These are phyloP conservation scores for Rhodotorula sp. DNA, from an alignment of 1,284 basidiomycete genomes.

Conservation along the genomic window DNA sequence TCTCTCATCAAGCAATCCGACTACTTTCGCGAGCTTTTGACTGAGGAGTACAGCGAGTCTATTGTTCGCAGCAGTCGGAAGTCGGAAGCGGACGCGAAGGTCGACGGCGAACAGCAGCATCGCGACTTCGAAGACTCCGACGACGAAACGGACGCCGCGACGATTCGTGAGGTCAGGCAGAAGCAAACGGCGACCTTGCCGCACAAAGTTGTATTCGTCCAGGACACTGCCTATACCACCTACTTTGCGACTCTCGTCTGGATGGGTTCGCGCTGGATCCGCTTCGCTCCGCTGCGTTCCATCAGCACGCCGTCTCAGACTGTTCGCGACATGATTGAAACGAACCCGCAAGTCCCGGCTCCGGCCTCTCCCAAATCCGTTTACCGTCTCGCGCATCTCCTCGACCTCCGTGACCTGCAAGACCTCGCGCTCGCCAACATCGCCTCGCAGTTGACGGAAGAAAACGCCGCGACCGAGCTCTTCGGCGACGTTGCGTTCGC, in stretches of 20 bases:
- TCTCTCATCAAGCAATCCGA: background rate
- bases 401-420: constrained; percentile 2
- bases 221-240: too few relatives aligned
- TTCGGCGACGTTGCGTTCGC: background rate
- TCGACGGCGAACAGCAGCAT: too few relatives aligned
- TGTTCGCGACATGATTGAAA: background rate
- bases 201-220: too few relatives aligned
- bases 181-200: too few relatives aligned
- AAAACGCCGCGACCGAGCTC: constrained; percentile 13
- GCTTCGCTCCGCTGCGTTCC: background rate
- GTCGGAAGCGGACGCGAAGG: too few relatives aligned
- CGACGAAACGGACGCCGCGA: too few relatives aligned
- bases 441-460: background rate
- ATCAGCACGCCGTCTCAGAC: background rate
- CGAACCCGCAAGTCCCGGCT: background rate
- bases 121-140: too few relatives aligned
- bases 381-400: constrained; percentile 8
- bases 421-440: constrained; percentile 4
- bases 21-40: background rate
- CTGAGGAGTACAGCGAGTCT: too few relatives aligned
- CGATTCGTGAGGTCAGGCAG: too few relatives aligned
- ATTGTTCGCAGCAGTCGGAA: too few relatives aligned
- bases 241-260: too few relatives aligned
- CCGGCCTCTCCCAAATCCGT: constrained; percentile 25
- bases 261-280: background rate